Percentiles rank a stretch among this genome's conserved stretches.
Conservation (phyloP, 192 early-diverging fungal species). For the Coemansia sp. region DNA sequence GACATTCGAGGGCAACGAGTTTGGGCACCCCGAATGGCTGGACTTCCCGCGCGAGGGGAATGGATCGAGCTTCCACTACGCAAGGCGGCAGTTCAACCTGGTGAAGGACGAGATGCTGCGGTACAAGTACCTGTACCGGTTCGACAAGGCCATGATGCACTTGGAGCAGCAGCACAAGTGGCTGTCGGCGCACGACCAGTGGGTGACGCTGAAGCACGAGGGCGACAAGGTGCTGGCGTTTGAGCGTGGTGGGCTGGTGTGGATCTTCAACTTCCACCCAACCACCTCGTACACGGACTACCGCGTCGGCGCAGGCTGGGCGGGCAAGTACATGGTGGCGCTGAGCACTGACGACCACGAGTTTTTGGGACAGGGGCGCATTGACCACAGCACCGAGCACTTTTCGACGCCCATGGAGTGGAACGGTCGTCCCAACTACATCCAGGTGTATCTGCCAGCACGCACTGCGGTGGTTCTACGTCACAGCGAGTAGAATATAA, state of each 20-base stretch:
- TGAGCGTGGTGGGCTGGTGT: slow-evolving; percentile 88
- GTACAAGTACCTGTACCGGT: slow-evolving; percentile 92
- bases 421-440: slow-evolving; percentile 74
- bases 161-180: slow-evolving; percentile 74
- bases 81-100: slow-evolving; percentile 94
- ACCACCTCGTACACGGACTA: slow-evolving; percentile 87
- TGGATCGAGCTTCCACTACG: slow-evolving; percentile 87
- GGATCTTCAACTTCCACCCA: slow-evolving; percentile 95
- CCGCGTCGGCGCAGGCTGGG: slow-evolving; percentile 72
- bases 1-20: slow-evolving; percentile 98
- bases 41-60: slow-evolving; percentile 98
- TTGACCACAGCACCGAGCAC: slow-evolving; percentile 66
- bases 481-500: slow-evolving; percentile 12
- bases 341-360: slow-evolving; percentile 76
- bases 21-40: slow-evolving; percentile 99
- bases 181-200: slow-evolving; percentile 76
- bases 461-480: slow-evolving; percentile 70
- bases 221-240: slow-evolving; percentile 92
- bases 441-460: slow-evolving; percentile 83
- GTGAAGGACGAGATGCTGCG: slow-evolving; percentile 85
- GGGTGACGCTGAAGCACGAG: slow-evolving; percentile 87
- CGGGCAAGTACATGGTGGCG: slow-evolving; percentile 74
- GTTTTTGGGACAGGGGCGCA: slow-evolving; percentile 81
- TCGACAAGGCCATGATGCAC: slow-evolving; percentile 83
- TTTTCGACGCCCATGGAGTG: slow-evolving; percentile 73